Percentiles rank a stretch among this genome's conserved stretches.
phyloP scores from a whole-genome alignment of 306 rosid species.

The Pueraria montana region DNA sequence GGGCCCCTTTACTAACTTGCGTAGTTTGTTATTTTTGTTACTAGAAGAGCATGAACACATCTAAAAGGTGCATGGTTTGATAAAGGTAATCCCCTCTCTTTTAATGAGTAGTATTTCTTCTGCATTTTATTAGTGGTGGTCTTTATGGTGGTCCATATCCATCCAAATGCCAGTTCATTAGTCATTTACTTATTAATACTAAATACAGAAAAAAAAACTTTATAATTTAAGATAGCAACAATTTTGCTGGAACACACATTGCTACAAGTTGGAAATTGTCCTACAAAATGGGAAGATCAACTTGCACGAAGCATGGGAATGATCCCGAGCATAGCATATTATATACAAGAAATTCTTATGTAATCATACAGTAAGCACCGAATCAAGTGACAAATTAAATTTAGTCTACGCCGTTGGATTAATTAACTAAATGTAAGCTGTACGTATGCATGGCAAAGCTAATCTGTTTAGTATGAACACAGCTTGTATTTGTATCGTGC shows the following conservation, averaged over 20 bases:
- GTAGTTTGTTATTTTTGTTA: constrained; percentile 41
- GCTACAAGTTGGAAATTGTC: not conserved
- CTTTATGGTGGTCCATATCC: constrained; percentile 48
- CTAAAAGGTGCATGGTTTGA: constrained; percentile 49
- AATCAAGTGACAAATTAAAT: not conserved
- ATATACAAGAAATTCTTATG: not conserved
- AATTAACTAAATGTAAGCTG: not conserved
- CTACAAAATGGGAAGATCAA: constrained; percentile 3
- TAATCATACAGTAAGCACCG: not conserved
- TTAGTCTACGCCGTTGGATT: constrained; percentile 8
- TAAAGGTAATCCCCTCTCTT: constrained; percentile 41
- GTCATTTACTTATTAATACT: not conserved
- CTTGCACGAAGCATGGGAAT: constrained; percentile 31
- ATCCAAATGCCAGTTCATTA: constrained; percentile 4
- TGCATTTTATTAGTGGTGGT: constrained; percentile 36
- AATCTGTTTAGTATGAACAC: not conserved
- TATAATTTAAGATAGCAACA: constrained; percentile 4
- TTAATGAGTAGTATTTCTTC: constrained; percentile 14
- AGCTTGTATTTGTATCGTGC: not conserved
- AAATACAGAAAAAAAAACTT: constrained; percentile 15
- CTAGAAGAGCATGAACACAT: constrained; percentile 33
- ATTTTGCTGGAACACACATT: not conserved
- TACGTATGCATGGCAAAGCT: not conserved
- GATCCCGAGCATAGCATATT: not conserved
- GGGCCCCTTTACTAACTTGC: constrained; percentile 46